Evolutionary conservation across 257 asterid species (phyloP), one percentile per base, ranked within the genome.

Genomic region (Pogostemon cablin): DNA sequence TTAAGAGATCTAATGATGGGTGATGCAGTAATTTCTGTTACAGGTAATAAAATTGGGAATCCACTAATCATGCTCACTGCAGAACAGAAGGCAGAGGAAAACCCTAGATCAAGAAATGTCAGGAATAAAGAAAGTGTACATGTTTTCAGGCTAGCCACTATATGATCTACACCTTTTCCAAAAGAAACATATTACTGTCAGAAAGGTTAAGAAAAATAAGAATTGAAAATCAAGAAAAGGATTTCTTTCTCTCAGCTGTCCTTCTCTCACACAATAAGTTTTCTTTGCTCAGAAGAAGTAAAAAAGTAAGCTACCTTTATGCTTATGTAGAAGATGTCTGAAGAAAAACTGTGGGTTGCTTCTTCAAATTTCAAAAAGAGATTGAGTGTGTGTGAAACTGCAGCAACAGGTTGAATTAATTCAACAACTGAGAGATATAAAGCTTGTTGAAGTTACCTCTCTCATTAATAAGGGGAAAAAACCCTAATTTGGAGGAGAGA

Each of bases 41-140:
- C 55, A 62, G 35, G 44, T 62, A 56, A 37, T 12, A 41, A 37
- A 60, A 20, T 8, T 1, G 32, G 44, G 41, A 53, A 67, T 32
- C 11, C 17, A 63, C 60, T 35, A 32, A 53, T 50, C 37, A 74
- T 65, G 32, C 32, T 62, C 65, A 75, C 44, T 67, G 74, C 71
- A 75, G 72, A 53, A 25, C 32, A 25, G 32, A 71, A 46, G 47
- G 35, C 59, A 69, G 72, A 70, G 20, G 46, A 68, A 80, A 81
- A 81, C 85, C 85, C 82, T 82, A 82, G 86, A 82, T 72, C 81
- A 75, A 81, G 81, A 55, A 72, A 35, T 50, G 75, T 50, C 69
- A 75, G 76, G 9, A 10, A 32, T 38, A 54, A 17, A 54, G 11
- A 25, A 61, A 77, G 25, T 39, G 39, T 62, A 34, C 39, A 11